These are phyloP conservation scores for Aspergillus fructus DNA, from an alignment of 2,329 filamentous ascomycete genomes.

Conservation along the genomic window DNA sequence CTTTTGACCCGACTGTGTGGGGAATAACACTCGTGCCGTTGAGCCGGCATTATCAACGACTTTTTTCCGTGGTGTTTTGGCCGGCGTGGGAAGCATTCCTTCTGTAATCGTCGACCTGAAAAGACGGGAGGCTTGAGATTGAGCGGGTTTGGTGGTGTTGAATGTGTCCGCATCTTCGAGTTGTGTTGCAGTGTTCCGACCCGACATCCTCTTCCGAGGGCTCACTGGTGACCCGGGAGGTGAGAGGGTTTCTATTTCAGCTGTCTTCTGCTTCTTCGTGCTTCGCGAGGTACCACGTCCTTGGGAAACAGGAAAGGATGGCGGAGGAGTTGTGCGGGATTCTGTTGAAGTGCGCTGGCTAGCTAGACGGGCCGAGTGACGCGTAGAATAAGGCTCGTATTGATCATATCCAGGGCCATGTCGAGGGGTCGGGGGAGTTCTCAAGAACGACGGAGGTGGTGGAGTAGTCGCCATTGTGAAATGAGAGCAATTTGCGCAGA, in stretches of 20 bases:
- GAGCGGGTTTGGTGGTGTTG: constrained; percentile 23
- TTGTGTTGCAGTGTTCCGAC: constrained; percentile 17
- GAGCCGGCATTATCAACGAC: constrained; percentile 44
- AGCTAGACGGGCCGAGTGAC: constrained; percentile 42
- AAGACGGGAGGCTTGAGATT: constrained; percentile 22
- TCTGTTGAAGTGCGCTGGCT: constrained; percentile 30
- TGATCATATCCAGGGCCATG: constrained; percentile 47
- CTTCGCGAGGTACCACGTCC: constrained; percentile 18
- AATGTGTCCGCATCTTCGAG: constrained; percentile 24
- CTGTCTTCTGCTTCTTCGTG: constrained; percentile 23
- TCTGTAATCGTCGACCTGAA: constrained; percentile 31
- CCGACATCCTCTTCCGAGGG: constrained; percentile 28
- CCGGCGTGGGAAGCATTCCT: constrained; percentile 60
- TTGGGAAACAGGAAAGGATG: constrained; percentile 24
- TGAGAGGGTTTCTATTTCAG: constrained; percentile 26
- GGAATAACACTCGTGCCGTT: constrained; percentile 56
- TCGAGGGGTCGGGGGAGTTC: constrained; percentile 46
- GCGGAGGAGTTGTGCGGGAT: constrained; percentile 32
- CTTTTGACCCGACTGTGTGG: constrained; percentile 40
- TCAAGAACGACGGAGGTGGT: constrained; percentile 38
- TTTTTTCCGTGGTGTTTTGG: constrained; percentile 62
- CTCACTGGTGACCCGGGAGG: constrained; percentile 28
- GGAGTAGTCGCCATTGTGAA: constrained; percentile 46
- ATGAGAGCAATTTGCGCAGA: constrained; percentile 1
- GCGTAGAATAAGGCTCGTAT: constrained; percentile 41